Evolutionary conservation across 2,329 filamentous ascomycete genomes (phyloP), one percentile per base, ranked within the genome.

Genomic region (Aspergillus quadricinctus): DNA sequence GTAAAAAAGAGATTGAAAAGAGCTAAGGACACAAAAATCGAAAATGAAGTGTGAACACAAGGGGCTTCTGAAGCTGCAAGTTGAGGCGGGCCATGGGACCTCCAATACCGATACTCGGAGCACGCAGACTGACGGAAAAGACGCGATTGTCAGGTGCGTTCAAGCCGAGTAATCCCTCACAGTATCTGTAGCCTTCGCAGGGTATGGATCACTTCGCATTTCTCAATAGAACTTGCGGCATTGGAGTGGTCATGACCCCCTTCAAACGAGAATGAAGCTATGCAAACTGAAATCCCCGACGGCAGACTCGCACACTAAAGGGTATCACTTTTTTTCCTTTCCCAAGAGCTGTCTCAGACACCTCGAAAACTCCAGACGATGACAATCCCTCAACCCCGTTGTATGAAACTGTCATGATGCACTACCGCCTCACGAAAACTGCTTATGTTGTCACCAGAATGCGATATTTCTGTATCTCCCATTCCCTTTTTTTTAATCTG

Each of bases 281-380:
- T 69, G 69, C 69, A 70, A 65, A 67, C 66, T 69, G 67, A 65
- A 66, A 68, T 66, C 66, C 69, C 65, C 61, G 61, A 68, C 70
- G 69, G 69, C 68, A 72, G 69, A 74, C 70, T 69, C 69, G 66
- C 68, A 69, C 69, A 69, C 65, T 68, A 71, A 46, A 73, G 73
- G 72, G 72, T 75, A 75, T 75, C 72, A 75, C 68, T 74, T 73
- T 74, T 70, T 67, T 68, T 72, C 66, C 68, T 67, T 68, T 72
- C 66, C 68, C 66, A 66, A 69, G 69, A 71, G 68, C 61, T 72
- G 68, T 71, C 67, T 67, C 67, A 72, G 67, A 72, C 70, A 73
- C 64, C 71, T 71, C 68, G 62, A 67, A 63, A 70, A 72, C 69
- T 72, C 70, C 70, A 72, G 65, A 64, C 60, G 65, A 70, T 69